Base-by-base conservation (phyloP, 805 yeast genomes). In the Yueomyces sinensis region DNA sequence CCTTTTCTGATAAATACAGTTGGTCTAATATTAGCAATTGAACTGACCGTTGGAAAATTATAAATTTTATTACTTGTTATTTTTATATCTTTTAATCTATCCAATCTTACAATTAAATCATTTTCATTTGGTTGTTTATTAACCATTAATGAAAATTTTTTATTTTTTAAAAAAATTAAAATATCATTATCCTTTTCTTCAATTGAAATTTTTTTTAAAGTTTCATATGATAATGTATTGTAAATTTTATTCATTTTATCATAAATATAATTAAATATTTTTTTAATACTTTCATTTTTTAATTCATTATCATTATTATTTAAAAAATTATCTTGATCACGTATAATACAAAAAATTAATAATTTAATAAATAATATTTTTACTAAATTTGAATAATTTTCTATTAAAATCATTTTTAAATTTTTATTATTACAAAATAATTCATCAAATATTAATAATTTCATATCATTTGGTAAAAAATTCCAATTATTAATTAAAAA, bases 401-500 rank as follows among this genome's bases (percentile, higher is more conserved):
- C 46, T n/a, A n/a, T n/a, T n/a, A n/a, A n/a, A n/a, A n/a, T n/a
- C 9, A 40, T 22, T 2, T 45, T 41, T 23, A 54, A 33, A 13
- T 29, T 15, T 9, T 34, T 29, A 22, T 39, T 23, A 2, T 41
- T 42, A 19, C 32, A 31, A 4, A 46, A 17, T 20, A 50, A 23
- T 7, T 31, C n/a, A 9, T 37, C 23, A 2, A 39, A 31, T 13
- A 50, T 9, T 5, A 30, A n/a, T 5, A 14, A 22, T 29, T 38
- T 42, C 9, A 35, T 25, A 3, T 32, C 29, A 3, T n/a, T 6
- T 3, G 58, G 49, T 3, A 55, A 34, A 20, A 29, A 30, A 4
- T 35, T 33, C 60, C 60, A 55, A 7, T 42, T 38, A 36, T 56
- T 56, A 34, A 56, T 54, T 9, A 54, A 33, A 17, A 46, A 43